Conservation (phyloP, 352 stramenopile genomes). For the Halophytophthora batemanensis region DNA sequence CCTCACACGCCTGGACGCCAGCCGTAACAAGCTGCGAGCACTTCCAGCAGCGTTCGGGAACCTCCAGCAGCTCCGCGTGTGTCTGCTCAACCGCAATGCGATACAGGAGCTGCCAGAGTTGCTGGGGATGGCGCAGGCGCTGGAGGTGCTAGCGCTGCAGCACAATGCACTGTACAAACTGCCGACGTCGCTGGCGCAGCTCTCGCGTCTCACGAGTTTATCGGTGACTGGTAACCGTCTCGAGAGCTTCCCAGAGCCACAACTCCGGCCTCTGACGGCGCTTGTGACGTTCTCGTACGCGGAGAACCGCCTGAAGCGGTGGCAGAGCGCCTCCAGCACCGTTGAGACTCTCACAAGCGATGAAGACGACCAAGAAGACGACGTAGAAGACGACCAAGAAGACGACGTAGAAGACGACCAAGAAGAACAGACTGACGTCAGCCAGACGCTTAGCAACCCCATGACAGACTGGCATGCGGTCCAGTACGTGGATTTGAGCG, state of each 20-base stretch:
- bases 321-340: conserved; percentile 13
- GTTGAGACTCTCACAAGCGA: neutral
- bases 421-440: neutral
- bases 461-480: conserved; percentile 20
- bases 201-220: conserved; percentile 37
- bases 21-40: conserved; percentile 39
- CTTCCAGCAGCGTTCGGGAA: conserved; percentile 50
- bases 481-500: conserved; percentile 47
- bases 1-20: conserved; percentile 35
- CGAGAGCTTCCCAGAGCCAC: conserved; percentile 31
- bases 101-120: conserved; percentile 34
- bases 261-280: conserved; percentile 13
- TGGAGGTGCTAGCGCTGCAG: conserved; percentile 32
- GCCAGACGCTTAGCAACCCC: conserved; percentile 9
- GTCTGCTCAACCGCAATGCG: conserved; percentile 36
- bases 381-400: conserved; percentile 9
- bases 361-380: conserved; percentile 9
- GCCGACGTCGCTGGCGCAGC: conserved; percentile 31
- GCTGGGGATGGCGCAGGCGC: conserved; percentile 29
- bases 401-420: neutral
- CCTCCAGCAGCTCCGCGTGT: conserved; percentile 30
- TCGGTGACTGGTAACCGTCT: conserved; percentile 44
- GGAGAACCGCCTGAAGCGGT: conserved; percentile 46
- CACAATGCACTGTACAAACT: conserved; percentile 44
- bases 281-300: conserved; percentile 37